Evolutionary conservation across 2,329 filamentous ascomycete species (phyloP).

Genomic region (Conoideocrella luteorostrata): DNA sequence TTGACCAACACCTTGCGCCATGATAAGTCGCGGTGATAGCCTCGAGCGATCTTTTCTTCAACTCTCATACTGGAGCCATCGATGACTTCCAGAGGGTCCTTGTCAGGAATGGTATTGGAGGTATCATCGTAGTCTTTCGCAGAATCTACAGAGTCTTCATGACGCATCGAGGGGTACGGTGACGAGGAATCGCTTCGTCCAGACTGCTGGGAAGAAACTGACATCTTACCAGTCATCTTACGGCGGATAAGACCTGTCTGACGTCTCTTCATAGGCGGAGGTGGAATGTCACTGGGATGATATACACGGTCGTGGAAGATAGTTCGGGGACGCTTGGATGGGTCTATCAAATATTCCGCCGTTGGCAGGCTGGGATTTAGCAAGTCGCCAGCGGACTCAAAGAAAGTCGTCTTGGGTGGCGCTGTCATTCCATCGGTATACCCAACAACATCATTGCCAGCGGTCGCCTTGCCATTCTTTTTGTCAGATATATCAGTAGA

Average conservation of each 20-base stretch:
- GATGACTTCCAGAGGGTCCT: conserved; percentile 30
- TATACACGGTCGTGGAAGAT: conserved; percentile 98
- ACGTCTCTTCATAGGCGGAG: conserved; percentile 60
- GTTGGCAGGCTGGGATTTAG: conserved; percentile 84
- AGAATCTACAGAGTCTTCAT: conserved; percentile 38
- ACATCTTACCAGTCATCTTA: conserved; percentile 21
- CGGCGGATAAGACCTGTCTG: conserved; percentile 28
- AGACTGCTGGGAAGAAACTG: conserved; percentile 18
- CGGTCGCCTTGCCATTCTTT: conserved; percentile 35
- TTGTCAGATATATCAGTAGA: conserved; percentile 12
- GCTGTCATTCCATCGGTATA: conserved; percentile 48
- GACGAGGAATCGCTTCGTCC: conserved; percentile 25
- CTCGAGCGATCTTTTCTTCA: conserved; percentile 94
- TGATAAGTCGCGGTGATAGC: conserved; percentile 83
- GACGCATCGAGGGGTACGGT: conserved; percentile 27
- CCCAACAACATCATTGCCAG: conserved; percentile 42
- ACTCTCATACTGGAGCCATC: conserved; percentile 73
- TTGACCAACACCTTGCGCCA: conserved; percentile 97
- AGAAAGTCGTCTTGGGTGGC: conserved; percentile 85
- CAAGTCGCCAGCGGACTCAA: conserved; percentile 89
- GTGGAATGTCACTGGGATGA: conserved; percentile 86
- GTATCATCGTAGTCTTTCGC: conserved; percentile 48
- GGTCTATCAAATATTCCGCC: conserved; percentile 76
- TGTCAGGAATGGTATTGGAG: conserved; percentile 38
- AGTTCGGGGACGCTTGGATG: conserved; percentile 71